A percentile compares a stretch with the other conserved stretches of the same genome.
These are phyloP conservation scores for Leccinum obscurum DNA, from an alignment of 768 basidiomycete species.

Conservation along the genomic window DNA sequence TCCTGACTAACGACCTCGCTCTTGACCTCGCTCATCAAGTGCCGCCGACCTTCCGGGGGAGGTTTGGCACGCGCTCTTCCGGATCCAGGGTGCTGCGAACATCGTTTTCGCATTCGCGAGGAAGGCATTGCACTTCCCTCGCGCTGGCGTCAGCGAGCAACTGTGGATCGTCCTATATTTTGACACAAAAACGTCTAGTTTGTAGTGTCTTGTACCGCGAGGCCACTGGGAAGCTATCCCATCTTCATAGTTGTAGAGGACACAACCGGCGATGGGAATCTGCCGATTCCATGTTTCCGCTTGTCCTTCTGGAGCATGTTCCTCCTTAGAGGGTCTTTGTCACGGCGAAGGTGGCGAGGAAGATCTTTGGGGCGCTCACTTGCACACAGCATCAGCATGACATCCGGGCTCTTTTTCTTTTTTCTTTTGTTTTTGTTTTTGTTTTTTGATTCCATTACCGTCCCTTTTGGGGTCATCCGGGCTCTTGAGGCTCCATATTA, in stretches of 20 bases:
- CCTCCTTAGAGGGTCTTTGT: slow-evolving; percentile 16
- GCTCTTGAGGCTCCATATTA: slow-evolving; percentile 51
- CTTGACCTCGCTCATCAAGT: slow-evolving; percentile 1
- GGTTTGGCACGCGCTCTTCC: slow-evolving; percentile 32
- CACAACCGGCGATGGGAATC: neutral
- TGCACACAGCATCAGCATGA: neutral
- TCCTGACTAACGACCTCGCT: slow-evolving; percentile 16
- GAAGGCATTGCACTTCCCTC: slow-evolving; percentile 23
- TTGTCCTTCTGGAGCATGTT: neutral
- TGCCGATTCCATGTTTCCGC: neutral
- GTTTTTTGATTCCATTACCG: too few relatives aligned
- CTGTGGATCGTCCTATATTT: slow-evolving; percentile 34
- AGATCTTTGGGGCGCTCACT: slow-evolving; percentile 43
- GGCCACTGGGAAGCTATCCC: slow-evolving; percentile 58
- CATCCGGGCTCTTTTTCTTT: slow-evolving; percentile 21
- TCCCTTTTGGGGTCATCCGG: slow-evolving; percentile 18
- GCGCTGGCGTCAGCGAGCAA: neutral
- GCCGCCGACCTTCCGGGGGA: slow-evolving; percentile 18
- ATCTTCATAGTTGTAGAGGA: slow-evolving; percentile 34
- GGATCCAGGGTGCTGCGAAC: slow-evolving; percentile 38
- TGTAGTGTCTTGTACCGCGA: slow-evolving; percentile 57
- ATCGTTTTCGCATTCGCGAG: slow-evolving; percentile 40
- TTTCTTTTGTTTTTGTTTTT: too few relatives aligned
- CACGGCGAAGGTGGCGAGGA: slow-evolving; percentile 36
- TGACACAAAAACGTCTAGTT: slow-evolving; percentile 26